Conservation (phyloP, 2,329 filamentous ascomycete genomes). For the Fusarium palustre region DNA sequence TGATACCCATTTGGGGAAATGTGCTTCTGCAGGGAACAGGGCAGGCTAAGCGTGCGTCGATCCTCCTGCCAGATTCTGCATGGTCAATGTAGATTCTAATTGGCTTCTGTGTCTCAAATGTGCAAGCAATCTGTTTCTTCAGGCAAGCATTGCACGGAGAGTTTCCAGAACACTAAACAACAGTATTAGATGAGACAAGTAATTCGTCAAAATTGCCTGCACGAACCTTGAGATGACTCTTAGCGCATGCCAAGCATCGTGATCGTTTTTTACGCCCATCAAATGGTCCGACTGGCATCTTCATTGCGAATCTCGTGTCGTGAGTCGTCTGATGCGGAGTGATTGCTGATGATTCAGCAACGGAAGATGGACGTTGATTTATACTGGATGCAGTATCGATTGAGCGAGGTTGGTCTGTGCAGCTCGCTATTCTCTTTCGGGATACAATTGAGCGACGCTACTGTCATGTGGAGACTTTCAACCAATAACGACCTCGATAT, state of each 20-base stretch:
- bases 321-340: not conserved
- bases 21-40: rapidly evolving
- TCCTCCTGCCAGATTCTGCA: slow-evolving; percentile 18
- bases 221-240: slow-evolving; percentile 52
- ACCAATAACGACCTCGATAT: slow-evolving; percentile 8
- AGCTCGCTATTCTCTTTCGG: slow-evolving; percentile 26
- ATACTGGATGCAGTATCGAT: slow-evolving; percentile 35
- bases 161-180: slow-evolving; percentile 50
- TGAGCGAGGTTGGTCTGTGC: slow-evolving; percentile 23
- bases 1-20: not conserved
- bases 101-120: slow-evolving; percentile 19
- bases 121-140: slow-evolving; percentile 41
- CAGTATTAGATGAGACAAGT: not conserved
- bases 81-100: slow-evolving; percentile 42
- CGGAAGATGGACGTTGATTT: slow-evolving; percentile 9
- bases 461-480: rapidly evolving
- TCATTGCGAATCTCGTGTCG: not conserved
- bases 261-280: slow-evolving; percentile 50
- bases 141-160: slow-evolving; percentile 50
- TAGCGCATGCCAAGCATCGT: slow-evolving; percentile 48
- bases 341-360: not conserved
- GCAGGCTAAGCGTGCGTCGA: not conserved
- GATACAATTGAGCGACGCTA: slow-evolving; percentile 44
- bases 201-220: not conserved
- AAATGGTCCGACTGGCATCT: slow-evolving; percentile 51